Conservation (phyloP, 1,139 yeast species). For the Barnettozyma hawaiiensis region DNA sequence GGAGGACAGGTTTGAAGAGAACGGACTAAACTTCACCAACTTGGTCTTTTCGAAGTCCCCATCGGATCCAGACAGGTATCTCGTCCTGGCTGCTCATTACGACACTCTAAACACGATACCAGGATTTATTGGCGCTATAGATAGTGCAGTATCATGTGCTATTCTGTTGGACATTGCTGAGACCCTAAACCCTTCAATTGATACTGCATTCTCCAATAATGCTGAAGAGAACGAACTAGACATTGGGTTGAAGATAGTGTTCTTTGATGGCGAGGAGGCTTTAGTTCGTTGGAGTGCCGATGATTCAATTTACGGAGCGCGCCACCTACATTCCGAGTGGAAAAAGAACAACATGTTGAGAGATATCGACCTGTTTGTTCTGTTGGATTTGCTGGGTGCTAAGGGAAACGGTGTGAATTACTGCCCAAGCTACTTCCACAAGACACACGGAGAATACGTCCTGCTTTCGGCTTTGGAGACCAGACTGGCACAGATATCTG, state of each 20-base stretch:
- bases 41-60: slow-evolving; percentile 34
- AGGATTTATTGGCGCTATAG: slow-evolving; percentile 57
- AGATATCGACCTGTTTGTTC: slow-evolving; percentile 37
- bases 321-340: slow-evolving; percentile 42
- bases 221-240: slow-evolving; percentile 19
- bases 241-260: slow-evolving; percentile 42
- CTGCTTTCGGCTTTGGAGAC: slow-evolving; percentile 31
- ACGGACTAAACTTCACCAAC: slow-evolving; percentile 39
- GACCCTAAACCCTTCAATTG: slow-evolving; percentile 28
- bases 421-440: slow-evolving; percentile 42
- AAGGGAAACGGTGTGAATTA: slow-evolving; percentile 22
- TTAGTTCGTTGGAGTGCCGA: slow-evolving; percentile 40
- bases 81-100: slow-evolving; percentile 49
- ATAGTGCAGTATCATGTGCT: slow-evolving; percentile 53
- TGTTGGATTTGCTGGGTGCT: slow-evolving; percentile 47
- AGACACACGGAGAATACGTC: slow-evolving; percentile 36
- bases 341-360: slow-evolving; percentile 20
- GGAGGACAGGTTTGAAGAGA: slow-evolving; percentile 37
- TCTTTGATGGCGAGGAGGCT: slow-evolving; percentile 60
- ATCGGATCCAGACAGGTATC: slow-evolving; percentile 29
- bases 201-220: slow-evolving; percentile 8
- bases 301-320: slow-evolving; percentile 53
- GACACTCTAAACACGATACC: slow-evolving; percentile 43
- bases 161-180: slow-evolving; percentile 41
- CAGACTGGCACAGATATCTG: slow-evolving; percentile 11